Conservation (phyloP, 805 yeast species). For the Candida sakaeoensis region DNA sequence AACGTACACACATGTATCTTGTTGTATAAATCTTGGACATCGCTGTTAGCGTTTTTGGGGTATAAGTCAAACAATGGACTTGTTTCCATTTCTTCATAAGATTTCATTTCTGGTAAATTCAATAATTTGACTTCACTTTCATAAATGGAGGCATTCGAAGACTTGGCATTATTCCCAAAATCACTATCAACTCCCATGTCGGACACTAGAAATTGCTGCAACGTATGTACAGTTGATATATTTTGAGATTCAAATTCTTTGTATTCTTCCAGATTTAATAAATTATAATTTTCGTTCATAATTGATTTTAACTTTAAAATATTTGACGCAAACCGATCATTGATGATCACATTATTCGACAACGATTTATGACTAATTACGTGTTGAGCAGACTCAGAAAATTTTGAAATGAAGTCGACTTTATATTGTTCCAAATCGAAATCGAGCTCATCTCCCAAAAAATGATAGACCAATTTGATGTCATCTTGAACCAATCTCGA, state of each 20-base stretch:
- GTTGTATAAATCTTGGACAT: slow-evolving; percentile 29
- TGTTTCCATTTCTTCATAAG: slow-evolving; percentile 2
- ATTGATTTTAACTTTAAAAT: slow-evolving; percentile 56
- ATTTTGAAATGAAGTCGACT: slow-evolving; percentile 45
- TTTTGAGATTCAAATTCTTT: slow-evolving; percentile 11
- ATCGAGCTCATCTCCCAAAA: slow-evolving; percentile 63
- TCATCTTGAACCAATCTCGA: slow-evolving; percentile 34
- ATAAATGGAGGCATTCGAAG: slow-evolving; percentile 28
- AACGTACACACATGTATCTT: slow-evolving; percentile 69
- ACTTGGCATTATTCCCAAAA: slow-evolving; percentile 15
- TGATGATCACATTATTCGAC: slow-evolving; percentile 58
- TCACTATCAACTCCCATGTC: slow-evolving; percentile 21
- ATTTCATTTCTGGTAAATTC: slow-evolving; percentile 9
- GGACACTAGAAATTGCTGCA: slow-evolving; percentile 26
- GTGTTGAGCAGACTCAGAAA: slow-evolving; percentile 54
- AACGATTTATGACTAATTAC: slow-evolving; percentile 69
- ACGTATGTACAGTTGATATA: slow-evolving; percentile 24
- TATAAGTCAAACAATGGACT: slow-evolving; percentile 13
- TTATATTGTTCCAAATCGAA: slow-evolving; percentile 39
- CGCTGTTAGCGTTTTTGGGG: slow-evolving; percentile 15
- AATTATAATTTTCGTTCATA: slow-evolving; percentile 41
- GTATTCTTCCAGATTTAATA: slow-evolving; percentile 29
- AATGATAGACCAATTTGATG: slow-evolving; percentile 64
- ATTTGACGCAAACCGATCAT: slow-evolving; percentile 50
- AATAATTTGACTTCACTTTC: slow-evolving; percentile 25